These are phyloP conservation scores for Aspergillus cejpii DNA, from an alignment of 2,329 filamentous ascomycete species.

Conservation along the genomic window DNA sequence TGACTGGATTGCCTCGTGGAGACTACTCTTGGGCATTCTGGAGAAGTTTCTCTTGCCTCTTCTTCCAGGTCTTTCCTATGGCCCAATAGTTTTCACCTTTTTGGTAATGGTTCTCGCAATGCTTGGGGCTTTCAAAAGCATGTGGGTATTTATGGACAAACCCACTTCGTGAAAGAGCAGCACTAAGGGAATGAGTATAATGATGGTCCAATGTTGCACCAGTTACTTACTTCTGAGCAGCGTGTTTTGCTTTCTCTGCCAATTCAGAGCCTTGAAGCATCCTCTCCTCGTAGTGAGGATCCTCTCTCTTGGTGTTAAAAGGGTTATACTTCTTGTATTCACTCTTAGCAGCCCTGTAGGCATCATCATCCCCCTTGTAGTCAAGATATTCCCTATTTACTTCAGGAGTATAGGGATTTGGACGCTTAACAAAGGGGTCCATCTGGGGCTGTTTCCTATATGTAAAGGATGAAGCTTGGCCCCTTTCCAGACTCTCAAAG, in stretches of 20 bases:
- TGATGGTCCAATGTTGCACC: background rate
- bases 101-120: too few relatives aligned
- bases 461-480: background rate
- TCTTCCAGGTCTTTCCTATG: too few relatives aligned
- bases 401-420: background rate
- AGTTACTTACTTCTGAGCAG: background rate
- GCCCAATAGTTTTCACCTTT: too few relatives aligned
- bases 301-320: too few relatives aligned
- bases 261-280: too few relatives aligned
- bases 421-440: background rate
- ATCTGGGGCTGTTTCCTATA: background rate
- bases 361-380: background rate
- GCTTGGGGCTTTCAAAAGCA: background rate
- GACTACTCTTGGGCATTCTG: too few relatives aligned
- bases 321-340: too few relatives aligned
- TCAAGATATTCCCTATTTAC: background rate
- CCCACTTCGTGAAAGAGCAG: background rate
- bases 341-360: background rate
- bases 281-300: too few relatives aligned
- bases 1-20: too few relatives aligned
- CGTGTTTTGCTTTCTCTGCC: too few relatives aligned
- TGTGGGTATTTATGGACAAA: constrained; percentile 2
- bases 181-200: background rate
- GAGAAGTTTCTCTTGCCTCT: too few relatives aligned
- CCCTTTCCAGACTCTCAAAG: background rate